Base-by-base conservation (phyloP, 2,329 filamentous ascomycete genomes). In the Ascochyta rabiei region DNA sequence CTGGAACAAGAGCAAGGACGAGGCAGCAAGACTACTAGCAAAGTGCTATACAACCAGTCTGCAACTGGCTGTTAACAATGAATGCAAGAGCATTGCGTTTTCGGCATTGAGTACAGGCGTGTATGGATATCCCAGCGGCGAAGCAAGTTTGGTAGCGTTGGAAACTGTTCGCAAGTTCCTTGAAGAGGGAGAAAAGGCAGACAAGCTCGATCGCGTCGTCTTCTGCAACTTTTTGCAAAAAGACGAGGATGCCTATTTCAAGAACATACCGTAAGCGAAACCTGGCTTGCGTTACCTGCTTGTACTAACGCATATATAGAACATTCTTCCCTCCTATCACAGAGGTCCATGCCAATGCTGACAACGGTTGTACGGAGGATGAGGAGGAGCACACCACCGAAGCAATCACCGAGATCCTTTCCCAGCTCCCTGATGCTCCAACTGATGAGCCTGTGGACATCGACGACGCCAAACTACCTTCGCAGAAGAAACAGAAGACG, bases 201-300 rank as follows among this genome's bases (percentile, higher is more conserved):
- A 71, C 19, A 82, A 80, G 64, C 73, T 97, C 26, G 84, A 91
- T 39, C 84, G 86, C 63, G 84, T 98, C 12, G 82, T 96, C 16
- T 96, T 98, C 77, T 93, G 93, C 68, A 90, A 87, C 15, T 97
- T 96, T 73, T 81, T 89, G 71, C 74, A 80, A 48, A 93, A 93
- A 76, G 93, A 98, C 66, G 85, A 89, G 55, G 75, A 78, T 34
- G 87, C 89, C 0, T 98, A 98, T 72, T 80, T 87, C 46, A 64
- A 83, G 21, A 76, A 81, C 31, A 75, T 96, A 10, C 90, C 93
- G 92, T 96, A 76, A 81, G 89, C 84, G 8, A 2, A 1, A 15
- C 12, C 2, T 18, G 9, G n/a, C 0, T 18, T 5, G 9, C 10
- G 35, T 0, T 46, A 4, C 0, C 0, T 9, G 15, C 15, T 2